Evolutionary conservation across 768 basidiomycete genomes (phyloP).

Genomic region (Thelephora aurantiotincta): DNA sequence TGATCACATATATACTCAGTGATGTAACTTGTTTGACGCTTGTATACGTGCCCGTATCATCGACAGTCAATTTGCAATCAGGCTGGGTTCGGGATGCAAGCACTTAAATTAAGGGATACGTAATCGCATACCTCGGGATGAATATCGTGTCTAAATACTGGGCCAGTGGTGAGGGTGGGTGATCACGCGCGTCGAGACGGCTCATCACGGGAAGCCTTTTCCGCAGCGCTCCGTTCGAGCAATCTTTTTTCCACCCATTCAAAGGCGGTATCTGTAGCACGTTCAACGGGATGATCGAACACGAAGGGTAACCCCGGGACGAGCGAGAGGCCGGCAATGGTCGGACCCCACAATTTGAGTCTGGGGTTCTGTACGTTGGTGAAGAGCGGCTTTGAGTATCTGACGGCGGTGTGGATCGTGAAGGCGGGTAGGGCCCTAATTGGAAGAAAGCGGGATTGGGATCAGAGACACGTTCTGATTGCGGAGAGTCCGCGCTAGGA

Average conservation of each 20-base stretch:
- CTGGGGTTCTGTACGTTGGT: constrained; percentile 40
- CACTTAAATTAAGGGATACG: too few relatives aligned
- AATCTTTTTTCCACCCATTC: constrained; percentile 53
- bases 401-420: constrained; percentile 75
- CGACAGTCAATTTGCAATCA: too few relatives aligned
- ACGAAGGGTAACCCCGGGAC: constrained; percentile 65
- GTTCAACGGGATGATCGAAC: constrained; percentile 72
- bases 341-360: constrained; percentile 64
- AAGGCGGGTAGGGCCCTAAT: constrained; percentile 69
- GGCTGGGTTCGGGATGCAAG: too few relatives aligned
- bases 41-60: too few relatives aligned
- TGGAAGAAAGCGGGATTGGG: constrained; percentile 1
- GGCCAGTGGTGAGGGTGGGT: neutral
- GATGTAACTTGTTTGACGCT: too few relatives aligned
- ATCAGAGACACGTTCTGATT: neutral
- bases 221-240: constrained; percentile 24
- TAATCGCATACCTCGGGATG: neutral
- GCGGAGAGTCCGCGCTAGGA: neutral
- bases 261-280: constrained; percentile 50
- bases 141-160: neutral
- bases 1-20: too few relatives aligned
- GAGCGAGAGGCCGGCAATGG: constrained; percentile 54
- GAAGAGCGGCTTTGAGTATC: constrained; percentile 57
- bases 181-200: too few relatives aligned
- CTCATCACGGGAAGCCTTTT: constrained; percentile 10